phyloP scores from a whole-genome alignment of 495 filamentous ascomycete species.

The Oleoguttula mirabilis region DNA sequence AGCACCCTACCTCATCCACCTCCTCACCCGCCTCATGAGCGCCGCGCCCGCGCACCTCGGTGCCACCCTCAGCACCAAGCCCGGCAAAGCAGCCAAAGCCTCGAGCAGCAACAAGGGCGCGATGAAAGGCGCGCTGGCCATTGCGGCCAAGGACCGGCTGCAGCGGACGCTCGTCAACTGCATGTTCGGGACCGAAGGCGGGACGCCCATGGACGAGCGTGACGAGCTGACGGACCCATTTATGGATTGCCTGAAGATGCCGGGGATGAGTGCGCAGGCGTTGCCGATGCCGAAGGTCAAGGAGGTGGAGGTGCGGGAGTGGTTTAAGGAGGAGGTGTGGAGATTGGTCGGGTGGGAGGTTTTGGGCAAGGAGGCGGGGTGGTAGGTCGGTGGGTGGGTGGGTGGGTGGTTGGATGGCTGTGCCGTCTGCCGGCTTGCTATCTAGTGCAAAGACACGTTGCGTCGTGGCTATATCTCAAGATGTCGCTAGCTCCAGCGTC shows the following conservation, averaged over 20 bases:
- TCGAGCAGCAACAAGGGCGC: slow-evolving; percentile 2
- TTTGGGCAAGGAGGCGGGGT: slow-evolving; percentile 19
- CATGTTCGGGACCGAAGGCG: slow-evolving; percentile 22
- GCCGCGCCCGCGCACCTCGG: slow-evolving; percentile 24
- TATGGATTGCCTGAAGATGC: slow-evolving; percentile 26
- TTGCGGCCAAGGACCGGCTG: slow-evolving; percentile 24
- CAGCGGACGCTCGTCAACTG: slow-evolving; percentile 28
- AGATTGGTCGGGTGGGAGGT: slow-evolving; percentile 29
- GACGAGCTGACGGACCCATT: slow-evolving; percentile 14
- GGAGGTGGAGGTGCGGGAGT: slow-evolving; percentile 23
- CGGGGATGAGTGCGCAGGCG: slow-evolving; percentile 3
- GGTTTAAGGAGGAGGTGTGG: slow-evolving; percentile 30
- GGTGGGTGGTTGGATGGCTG: too few species aligned
- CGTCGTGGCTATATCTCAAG: too few species aligned
- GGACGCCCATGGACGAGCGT: neutral
- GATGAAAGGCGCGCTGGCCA: slow-evolving; percentile 16
- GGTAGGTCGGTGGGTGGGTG: slow-evolving; percentile 10
- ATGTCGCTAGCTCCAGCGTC: too few species aligned
- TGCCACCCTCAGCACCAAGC: neutral
- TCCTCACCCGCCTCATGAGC: slow-evolving; percentile 24
- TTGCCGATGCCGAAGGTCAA: slow-evolving; percentile 21
- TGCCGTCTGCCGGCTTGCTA: too few species aligned
- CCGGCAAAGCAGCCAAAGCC: slow-evolving; percentile 1
- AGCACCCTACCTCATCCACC: slow-evolving; percentile 21
- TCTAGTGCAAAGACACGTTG: too few species aligned